Evolutionary conservation across 139 green algal genomes (phyloP), one percentile per base, ranked within the genome.

Genomic region (Volvox reticuliferus): DNA sequence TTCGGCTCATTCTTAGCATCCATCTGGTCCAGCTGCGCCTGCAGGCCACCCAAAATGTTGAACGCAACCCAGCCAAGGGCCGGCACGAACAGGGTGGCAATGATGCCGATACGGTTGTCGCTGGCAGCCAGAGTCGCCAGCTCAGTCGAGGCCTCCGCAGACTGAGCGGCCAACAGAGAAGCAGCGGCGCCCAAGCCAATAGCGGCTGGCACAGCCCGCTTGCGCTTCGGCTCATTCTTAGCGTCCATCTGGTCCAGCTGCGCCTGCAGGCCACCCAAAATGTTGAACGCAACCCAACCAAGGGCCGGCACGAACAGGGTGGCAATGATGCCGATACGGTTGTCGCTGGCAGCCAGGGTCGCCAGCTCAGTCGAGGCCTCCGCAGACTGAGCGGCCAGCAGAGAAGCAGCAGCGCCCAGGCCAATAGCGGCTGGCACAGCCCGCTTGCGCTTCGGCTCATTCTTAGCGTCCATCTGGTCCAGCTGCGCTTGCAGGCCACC

Each of bases 221-320:
- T 68, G 22, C 63, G 44, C 44, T 55, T 32, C 16, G 71, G 24
- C 1, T 18, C 26, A 32, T 81, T 84, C 82, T 81, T 89, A 17
- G 28, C 65, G 65, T 28, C 24, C 88, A 91, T 89, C 62, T 79
- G 89, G 30, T 69, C 26, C 36, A 91, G 84, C 91, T 91, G 91
- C 28, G 80, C 81, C 80, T 86, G 55, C 0, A 91, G 82, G 0
- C 95, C 92, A 63, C 92, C 88, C 1, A 95, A 75, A 68, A 98
- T 98, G 96, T 98, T 98, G 92, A 98, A 97, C 20, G 82, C 91
- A 80, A 98, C 96, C 96, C 96, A 97, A 30, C 87, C 94, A 0
- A 97, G 28, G 12, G 82, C 93, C 36, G 95, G 95, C n/a, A 96
- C 82, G 18, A 95, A 88, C 30, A 95, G 86, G 50, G 91, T 89